Conservation (phyloP, 768 basidiomycete genomes). For the Xerocomellus amylosporus region DNA sequence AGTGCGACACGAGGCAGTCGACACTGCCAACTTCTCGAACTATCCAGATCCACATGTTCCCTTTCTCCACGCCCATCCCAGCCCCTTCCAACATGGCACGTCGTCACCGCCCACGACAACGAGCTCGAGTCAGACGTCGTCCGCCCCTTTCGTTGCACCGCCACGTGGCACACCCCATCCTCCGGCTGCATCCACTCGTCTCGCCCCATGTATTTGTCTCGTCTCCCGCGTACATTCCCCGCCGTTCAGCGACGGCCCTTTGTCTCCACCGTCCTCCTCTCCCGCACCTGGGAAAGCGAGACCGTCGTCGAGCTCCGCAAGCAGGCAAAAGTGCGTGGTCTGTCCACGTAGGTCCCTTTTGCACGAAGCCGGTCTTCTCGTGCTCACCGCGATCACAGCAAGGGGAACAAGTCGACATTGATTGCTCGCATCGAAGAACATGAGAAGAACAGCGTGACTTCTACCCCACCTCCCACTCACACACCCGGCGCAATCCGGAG, state of each 20-base stretch:
- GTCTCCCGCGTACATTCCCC: conserved; percentile 4
- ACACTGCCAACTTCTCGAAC: conserved; percentile 10
- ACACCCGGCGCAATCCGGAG: conserved; percentile 23
- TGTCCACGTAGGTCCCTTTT: conserved; percentile 46
- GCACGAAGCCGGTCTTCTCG: background rate
- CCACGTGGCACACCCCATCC: conserved; percentile 1
- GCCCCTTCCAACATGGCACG: background rate
- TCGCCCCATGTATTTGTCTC: conserved; percentile 15
- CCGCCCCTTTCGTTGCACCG: background rate
- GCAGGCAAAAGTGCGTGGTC: conserved; percentile 54
- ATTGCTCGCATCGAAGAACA: conserved; percentile 53
- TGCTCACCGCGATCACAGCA: conserved; percentile 35
- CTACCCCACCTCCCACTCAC: conserved; percentile 1
- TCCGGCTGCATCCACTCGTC: background rate
- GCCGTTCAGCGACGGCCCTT: conserved; percentile 31
- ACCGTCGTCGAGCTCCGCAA: conserved; percentile 47
- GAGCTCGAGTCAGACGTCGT: background rate
- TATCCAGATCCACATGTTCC: background rate
- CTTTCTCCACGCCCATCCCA: background rate
- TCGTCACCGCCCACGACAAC: conserved; percentile 3
- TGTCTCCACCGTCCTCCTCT: conserved; percentile 56
- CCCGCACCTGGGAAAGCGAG: conserved; percentile 54
- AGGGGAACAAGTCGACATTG: conserved; percentile 57
- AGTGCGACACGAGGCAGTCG: conserved; percentile 54
- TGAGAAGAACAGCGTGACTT: conserved; percentile 35